Conservation (phyloP, 129 eudicot species). For the Artemisia annua region DNA sequence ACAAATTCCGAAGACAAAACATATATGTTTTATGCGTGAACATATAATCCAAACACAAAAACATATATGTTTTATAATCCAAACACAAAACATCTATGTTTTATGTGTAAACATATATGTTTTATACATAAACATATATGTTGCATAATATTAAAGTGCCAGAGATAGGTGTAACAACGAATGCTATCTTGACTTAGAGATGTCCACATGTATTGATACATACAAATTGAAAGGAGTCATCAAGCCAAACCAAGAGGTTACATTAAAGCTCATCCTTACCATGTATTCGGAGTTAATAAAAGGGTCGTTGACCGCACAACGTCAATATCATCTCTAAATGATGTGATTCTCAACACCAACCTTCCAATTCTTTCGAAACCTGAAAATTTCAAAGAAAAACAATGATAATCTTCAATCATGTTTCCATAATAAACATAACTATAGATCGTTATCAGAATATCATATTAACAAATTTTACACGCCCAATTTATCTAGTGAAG, state of each 20-base stretch:
- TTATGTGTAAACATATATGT: too few species aligned
- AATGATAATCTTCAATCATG: not conserved
- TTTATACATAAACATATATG: too few species aligned
- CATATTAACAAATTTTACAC: not conserved
- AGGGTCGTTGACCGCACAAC: constrained; percentile 97
- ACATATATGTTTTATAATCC: too few species aligned
- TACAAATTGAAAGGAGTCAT: constrained; percentile 2
- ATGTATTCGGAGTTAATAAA: constrained; percentile 89
- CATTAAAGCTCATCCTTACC: constrained; percentile 45
- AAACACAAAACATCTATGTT: too few species aligned
- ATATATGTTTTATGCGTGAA: too few species aligned
- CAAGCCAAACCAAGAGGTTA: not conserved
- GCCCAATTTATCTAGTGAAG: not conserved
- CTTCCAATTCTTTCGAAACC: constrained; percentile 99
- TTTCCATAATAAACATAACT: not conserved
- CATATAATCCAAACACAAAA: too few species aligned
- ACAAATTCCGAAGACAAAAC: too few species aligned
- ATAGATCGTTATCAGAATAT: not conserved
- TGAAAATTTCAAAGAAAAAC: constrained; percentile 21
- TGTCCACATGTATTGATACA: not conserved
- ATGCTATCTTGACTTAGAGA: not conserved
- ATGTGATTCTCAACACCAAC: constrained; percentile 81
- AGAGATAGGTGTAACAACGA: not conserved
- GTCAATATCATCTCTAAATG: constrained; percentile 90
- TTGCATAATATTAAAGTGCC: not conserved